Evolutionary conservation across 257 asterid species (phyloP).

Genomic region (Ballota nigra): DNA sequence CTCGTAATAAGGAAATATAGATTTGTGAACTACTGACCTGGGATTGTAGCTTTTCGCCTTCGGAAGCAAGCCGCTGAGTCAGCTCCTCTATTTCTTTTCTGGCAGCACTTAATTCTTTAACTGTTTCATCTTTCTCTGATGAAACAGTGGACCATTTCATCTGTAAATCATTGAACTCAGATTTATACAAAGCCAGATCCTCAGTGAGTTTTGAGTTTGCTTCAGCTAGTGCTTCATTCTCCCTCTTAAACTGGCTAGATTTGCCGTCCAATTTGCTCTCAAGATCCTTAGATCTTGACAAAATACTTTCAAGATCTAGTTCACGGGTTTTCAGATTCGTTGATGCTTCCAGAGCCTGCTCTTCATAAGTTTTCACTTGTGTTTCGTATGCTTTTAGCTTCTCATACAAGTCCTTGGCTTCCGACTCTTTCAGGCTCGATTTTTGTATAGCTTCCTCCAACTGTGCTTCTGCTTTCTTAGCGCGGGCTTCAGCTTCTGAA

Average conservation of each 20-base stretch:
- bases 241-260: conserved; percentile 45
- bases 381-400: conserved; percentile 59
- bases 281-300: conserved; percentile 45
- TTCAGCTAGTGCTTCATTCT: conserved; percentile 44
- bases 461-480: conserved; percentile 55
- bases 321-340: conserved; percentile 43
- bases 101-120: conserved; percentile 42
- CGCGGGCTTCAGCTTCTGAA: conserved; percentile 56
- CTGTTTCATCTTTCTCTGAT: conserved; percentile 50
- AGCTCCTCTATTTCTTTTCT: conserved; percentile 57
- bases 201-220: conserved; percentile 59
- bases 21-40: conserved; percentile 48
- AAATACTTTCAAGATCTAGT: conserved; percentile 52
- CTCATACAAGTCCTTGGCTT: conserved; percentile 59
- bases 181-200: conserved; percentile 49
- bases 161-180: conserved; percentile 51
- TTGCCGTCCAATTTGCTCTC: conserved; percentile 53
- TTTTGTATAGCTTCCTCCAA: conserved; percentile 65
- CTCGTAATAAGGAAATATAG: background rate
- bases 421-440: conserved; percentile 56
- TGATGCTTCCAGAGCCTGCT: conserved; percentile 56
- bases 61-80: conserved; percentile 52
- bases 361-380: conserved; percentile 53
- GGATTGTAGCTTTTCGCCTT: conserved; percentile 67
- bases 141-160: conserved; percentile 35